Evolutionary conservation across 192 early-diverging fungal species (phyloP).

Genomic region (Fimicolochytrium jonesii): DNA sequence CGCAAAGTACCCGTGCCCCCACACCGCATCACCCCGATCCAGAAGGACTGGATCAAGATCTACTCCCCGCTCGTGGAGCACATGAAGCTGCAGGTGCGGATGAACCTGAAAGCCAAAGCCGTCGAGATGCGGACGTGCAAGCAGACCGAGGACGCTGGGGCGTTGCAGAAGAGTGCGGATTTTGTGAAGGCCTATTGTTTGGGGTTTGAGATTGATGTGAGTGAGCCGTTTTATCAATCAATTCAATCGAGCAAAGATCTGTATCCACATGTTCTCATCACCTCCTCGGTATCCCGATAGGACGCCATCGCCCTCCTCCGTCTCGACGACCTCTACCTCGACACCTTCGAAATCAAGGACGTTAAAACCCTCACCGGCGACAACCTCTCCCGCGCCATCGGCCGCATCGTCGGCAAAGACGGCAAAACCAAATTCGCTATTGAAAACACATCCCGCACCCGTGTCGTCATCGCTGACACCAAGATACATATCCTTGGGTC

Average conservation of each 20-base stretch:
- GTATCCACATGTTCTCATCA: too few relatives aligned
- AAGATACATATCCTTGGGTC: conserved; percentile 95
- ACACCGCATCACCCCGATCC: conserved; percentile 86
- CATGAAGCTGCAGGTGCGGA: conserved; percentile 90
- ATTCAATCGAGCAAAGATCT: too few relatives aligned
- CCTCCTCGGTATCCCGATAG: conserved; percentile 18
- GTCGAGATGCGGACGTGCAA: conserved; percentile 85
- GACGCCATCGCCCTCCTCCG: conserved; percentile 92
- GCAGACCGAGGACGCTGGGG: conserved; percentile 80
- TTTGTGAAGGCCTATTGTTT: conserved; percentile 91
- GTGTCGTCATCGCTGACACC: conserved; percentile 94
- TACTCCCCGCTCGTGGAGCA: conserved; percentile 96
- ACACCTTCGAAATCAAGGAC: conserved; percentile 98
- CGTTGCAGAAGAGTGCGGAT: conserved; percentile 95
- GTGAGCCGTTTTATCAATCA: too few relatives aligned
- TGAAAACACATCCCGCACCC: conserved; percentile 93
- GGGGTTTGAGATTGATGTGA: conserved; percentile 80
- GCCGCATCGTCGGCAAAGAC: conserved; percentile 96
- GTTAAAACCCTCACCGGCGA: conserved; percentile 93
- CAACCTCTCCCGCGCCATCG: conserved; percentile 94
- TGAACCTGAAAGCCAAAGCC: conserved; percentile 85
- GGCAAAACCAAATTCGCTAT: conserved; percentile 97
- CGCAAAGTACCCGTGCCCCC: conserved; percentile 92
- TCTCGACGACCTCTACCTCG: conserved; percentile 94
- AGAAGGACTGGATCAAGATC: conserved; percentile 91